Conservation (phyloP, 768 basidiomycete genomes). For the Lactarius psammicola region DNA sequence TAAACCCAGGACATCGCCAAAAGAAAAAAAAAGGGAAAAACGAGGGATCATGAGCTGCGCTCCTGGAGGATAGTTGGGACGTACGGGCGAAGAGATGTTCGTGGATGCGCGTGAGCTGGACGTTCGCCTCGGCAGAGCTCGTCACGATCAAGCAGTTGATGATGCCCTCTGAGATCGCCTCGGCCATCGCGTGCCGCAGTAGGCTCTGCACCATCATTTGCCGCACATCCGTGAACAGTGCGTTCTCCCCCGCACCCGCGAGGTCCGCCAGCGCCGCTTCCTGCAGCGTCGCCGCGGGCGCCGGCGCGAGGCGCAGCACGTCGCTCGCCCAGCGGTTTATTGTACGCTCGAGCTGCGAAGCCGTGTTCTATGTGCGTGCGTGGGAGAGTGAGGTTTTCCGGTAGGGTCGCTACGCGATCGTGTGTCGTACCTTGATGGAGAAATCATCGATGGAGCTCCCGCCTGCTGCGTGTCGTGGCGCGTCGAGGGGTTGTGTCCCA, state of each 20-base stretch:
- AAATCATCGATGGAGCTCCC: slow-evolving; percentile 80
- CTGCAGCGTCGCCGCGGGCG: slow-evolving; percentile 51
- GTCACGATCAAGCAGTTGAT: slow-evolving; percentile 86
- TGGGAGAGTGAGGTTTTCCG: slow-evolving; percentile 3
- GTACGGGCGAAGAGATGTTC: slow-evolving; percentile 82
- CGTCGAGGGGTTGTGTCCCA: slow-evolving; percentile 33
- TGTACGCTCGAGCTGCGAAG: slow-evolving; percentile 62
- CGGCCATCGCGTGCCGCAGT: slow-evolving; percentile 76
- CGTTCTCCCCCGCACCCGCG: slow-evolving; percentile 47
- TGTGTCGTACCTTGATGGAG: slow-evolving; percentile 65
- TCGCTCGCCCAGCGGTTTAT: slow-evolving; percentile 90
- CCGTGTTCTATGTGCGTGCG: slow-evolving; percentile 58
- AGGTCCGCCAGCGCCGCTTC: slow-evolving; percentile 61
- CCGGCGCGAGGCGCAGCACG: slow-evolving; percentile 56
- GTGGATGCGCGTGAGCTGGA: slow-evolving; percentile 82
- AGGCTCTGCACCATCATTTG: slow-evolving; percentile 78
- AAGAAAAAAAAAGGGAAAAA: too few relatives aligned
- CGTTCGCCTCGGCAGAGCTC: slow-evolving; percentile 79
- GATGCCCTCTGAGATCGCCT: slow-evolving; percentile 73
- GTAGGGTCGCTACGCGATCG: neutral
- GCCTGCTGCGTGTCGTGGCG: slow-evolving; percentile 38
- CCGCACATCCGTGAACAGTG: slow-evolving; percentile 33
- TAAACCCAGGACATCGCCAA: slow-evolving; percentile 37
- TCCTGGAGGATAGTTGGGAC: slow-evolving; percentile 30
- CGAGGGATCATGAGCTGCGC: too few relatives aligned